Evolutionary conservation across 495 filamentous ascomycete species (phyloP).

Genomic region (Trichocladium antarcticum): DNA sequence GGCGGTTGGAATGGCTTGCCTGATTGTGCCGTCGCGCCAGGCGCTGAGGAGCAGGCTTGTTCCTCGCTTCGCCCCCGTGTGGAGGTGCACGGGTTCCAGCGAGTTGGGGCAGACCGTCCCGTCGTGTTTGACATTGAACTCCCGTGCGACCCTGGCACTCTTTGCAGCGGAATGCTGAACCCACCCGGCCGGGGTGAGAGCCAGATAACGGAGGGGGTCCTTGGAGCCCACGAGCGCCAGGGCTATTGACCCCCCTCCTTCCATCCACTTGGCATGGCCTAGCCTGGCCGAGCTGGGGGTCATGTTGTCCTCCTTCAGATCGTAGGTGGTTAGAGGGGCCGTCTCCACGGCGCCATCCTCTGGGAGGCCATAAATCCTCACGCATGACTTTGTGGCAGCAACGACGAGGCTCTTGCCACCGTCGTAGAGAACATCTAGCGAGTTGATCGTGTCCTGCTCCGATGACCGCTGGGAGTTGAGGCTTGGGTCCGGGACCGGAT

Average conservation of each 20-base stretch:
- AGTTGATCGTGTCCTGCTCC: slow-evolving; percentile 24
- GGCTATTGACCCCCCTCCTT: slow-evolving; percentile 25
- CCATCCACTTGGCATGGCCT: slow-evolving; percentile 30
- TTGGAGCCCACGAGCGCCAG: slow-evolving; percentile 27
- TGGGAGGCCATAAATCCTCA: slow-evolving; percentile 24
- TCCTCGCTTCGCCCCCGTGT: slow-evolving; percentile 17
- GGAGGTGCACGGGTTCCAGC: slow-evolving; percentile 28
- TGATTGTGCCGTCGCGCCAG: slow-evolving; percentile 38
- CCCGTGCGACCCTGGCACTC: slow-evolving; percentile 4
- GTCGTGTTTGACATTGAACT: slow-evolving; percentile 12
- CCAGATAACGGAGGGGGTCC: slow-evolving; percentile 30
- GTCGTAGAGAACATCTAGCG: slow-evolving; percentile 23
- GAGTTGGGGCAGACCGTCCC: slow-evolving; percentile 24
- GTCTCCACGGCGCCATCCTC: slow-evolving; percentile 6
- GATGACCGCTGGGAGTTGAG: background rate
- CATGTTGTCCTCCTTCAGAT: slow-evolving; percentile 10
- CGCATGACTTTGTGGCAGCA: slow-evolving; percentile 20
- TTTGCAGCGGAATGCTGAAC: slow-evolving; percentile 18
- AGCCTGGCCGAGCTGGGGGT: slow-evolving; percentile 9
- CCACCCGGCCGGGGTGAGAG: slow-evolving; percentile 32
- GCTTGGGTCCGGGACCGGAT: background rate
- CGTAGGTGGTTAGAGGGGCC: slow-evolving; percentile 11
- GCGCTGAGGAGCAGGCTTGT: slow-evolving; percentile 34
- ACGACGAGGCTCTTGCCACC: slow-evolving; percentile 10
- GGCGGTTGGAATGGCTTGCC: slow-evolving; percentile 6